These are phyloP conservation scores for Cochlearia excelsa DNA, from an alignment of 345 rosid species.

Conservation along the genomic window DNA sequence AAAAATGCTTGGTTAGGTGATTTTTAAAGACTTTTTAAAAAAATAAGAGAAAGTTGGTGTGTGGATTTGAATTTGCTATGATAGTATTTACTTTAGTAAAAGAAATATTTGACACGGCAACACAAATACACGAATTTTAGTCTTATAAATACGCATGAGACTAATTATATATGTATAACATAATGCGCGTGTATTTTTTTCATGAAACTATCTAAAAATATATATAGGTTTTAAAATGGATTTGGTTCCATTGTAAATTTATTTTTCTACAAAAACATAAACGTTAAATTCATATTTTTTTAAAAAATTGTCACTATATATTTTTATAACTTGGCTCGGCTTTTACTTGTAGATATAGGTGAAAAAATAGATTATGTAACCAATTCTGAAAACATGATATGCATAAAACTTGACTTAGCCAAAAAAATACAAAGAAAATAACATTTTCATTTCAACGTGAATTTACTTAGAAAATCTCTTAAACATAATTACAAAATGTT, in stretches of 20 bases:
- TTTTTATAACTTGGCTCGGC: no score
- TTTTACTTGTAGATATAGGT: no score
- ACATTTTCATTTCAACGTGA: not conserved
- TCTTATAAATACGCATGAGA: conserved; percentile 12
- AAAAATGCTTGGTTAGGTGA: conserved; percentile 5
- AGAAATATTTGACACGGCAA: conserved; percentile 15
- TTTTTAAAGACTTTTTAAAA: not conserved
- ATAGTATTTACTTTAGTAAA: conserved; percentile 12
- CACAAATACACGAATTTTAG: not conserved
- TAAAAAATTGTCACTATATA: no score
- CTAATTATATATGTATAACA: not conserved
- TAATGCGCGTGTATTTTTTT: no score
- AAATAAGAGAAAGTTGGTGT: not conserved
- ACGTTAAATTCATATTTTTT: no score
- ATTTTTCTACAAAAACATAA: no score
- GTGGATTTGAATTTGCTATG: not conserved
- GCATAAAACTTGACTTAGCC: not conserved
- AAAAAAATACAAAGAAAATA: not conserved
- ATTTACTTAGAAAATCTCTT: not conserved
- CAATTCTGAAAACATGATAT: not conserved
- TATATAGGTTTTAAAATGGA: no score
- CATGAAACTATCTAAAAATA: no score
- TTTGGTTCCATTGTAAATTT: no score
- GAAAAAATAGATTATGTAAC: no score
- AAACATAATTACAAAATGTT: no score